These are phyloP conservation scores for Aureobasidium leucospermi DNA, from an alignment of 2,329 filamentous ascomycete species.

Conservation along the genomic window DNA sequence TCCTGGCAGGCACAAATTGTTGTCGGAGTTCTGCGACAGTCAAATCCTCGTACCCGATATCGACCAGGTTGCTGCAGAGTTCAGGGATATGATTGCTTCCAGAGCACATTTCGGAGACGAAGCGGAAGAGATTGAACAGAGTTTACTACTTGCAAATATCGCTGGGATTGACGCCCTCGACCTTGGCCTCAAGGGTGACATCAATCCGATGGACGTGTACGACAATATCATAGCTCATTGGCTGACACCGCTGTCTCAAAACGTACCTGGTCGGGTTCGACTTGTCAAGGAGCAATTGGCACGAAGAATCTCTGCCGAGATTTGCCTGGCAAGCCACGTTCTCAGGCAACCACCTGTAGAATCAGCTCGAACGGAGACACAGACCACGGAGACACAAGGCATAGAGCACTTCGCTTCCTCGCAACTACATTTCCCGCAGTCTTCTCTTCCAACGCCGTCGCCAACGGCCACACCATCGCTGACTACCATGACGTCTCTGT, in stretches of 20 bases:
- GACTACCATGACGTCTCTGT: constrained; percentile 19
- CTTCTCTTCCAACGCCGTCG: constrained; percentile 24
- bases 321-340: constrained; percentile 29
- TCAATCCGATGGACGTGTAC: constrained; percentile 16
- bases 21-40: constrained; percentile 6
- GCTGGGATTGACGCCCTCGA: constrained; percentile 6
- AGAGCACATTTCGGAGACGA: not conserved
- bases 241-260: constrained; percentile 20
- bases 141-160: constrained; percentile 7
- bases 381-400: constrained; percentile 15
- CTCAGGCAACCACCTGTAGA: constrained; percentile 10
- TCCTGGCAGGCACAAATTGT: not conserved
- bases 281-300: constrained; percentile 26
- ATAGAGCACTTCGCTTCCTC: not conserved
- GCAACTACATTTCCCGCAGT: constrained; percentile 3
- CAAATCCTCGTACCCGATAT: constrained; percentile 17
- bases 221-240: constrained; percentile 21
- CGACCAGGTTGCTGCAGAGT: constrained; percentile 15
- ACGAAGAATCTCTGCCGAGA: constrained; percentile 27
- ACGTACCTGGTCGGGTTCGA: constrained; percentile 22
- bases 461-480: constrained; percentile 25
- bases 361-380: not conserved
- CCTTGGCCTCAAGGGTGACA: not conserved
- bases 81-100: constrained; percentile 11
- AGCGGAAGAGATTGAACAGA: not conserved